These are phyloP conservation scores for Scutellaria baicalensis DNA, from an alignment of 257 asterid species.

Conservation along the genomic window DNA sequence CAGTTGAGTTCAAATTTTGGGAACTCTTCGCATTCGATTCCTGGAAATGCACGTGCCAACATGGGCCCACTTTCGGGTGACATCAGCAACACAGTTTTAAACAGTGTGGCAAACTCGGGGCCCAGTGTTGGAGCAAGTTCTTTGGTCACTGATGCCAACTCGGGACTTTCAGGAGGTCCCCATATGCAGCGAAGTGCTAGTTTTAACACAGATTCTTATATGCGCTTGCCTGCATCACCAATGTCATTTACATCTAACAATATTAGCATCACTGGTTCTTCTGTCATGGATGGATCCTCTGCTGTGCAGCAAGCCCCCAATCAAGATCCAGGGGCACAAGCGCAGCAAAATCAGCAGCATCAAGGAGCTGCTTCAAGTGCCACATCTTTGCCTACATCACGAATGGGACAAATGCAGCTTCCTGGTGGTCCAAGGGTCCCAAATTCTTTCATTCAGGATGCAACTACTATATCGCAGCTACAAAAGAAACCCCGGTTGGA, in stretches of 20 bases:
- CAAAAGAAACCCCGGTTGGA: conserved; percentile 93
- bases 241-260: conserved; percentile 91
- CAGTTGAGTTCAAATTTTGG: conserved; percentile 66
- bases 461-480: conserved; percentile 53
- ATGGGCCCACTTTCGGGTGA: conserved; percentile 56
- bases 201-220: conserved; percentile 77
- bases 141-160: conserved; percentile 94
- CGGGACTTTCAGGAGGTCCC: conserved; percentile 90
- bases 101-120: conserved; percentile 70
- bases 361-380: conserved; percentile 79
- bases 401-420: conserved; percentile 64
- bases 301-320: conserved; percentile 58
- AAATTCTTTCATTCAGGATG: conserved; percentile 65
- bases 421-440: conserved; percentile 48
- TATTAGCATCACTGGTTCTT: conserved; percentile 79
- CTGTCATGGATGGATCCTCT: conserved; percentile 75
- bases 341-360: conserved; percentile 56
- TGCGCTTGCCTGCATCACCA: conserved; percentile 97
- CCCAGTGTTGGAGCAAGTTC: conserved; percentile 98
- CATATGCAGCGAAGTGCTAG: conserved; percentile 90
- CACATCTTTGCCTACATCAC: conserved; percentile 62
- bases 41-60: conserved; percentile 49
- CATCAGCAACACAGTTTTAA: conserved; percentile 49
- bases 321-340: conserved; percentile 57
- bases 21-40: conserved; percentile 51